Base-by-base conservation (phyloP, 768 basidiomycete genomes). In the Fomitopsis serialis region DNA sequence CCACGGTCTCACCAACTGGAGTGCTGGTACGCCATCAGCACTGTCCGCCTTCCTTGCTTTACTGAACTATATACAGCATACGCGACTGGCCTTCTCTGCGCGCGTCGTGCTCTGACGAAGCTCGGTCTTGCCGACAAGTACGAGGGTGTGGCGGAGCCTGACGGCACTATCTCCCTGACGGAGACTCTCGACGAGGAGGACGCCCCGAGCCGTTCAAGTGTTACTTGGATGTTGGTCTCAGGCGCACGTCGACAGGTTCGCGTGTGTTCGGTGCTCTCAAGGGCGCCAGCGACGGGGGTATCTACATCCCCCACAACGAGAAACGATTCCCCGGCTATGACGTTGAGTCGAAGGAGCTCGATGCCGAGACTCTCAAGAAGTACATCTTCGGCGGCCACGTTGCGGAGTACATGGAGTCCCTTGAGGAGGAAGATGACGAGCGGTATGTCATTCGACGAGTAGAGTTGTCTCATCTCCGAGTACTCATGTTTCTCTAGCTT, bases 371-470 rank as follows among this genome's bases (percentile, higher is more conserved):
- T 53, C 78, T 98, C 66, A 93, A 96, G 71, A 96, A 96, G 75
- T 99, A 99, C 78, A 98, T 99, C 70, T 89, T 79, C 63, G 95
- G 92, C 69, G 95, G 95, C 49, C 97, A 99, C 70, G 88, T 99
- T 53, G 92, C 97, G 48, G 97, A 98, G 75, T 99, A 98, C 80
- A 99, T 99, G 97, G 92, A 98, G 76, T 89, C 85, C 53, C 77
- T 98, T 50, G 97, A 99, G 77, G 97, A 99, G 80, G 97, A 99
- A 77, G 97, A 99, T 68, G 97, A 98, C 64, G 96, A 98, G 75
- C 82, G 94, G 85, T 85, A 61, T 57, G 79, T 67, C 11, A 53
- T 42, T 32, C 11, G 29, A n/a, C n/a, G 5, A 32, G 29, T 11
- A 32, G 29, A n/a, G 29, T 32, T 6, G 6, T 32, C 5, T 32